Base-by-base conservation (phyloP, 768 basidiomycete genomes). In the Strobilomyces echinocephalus region DNA sequence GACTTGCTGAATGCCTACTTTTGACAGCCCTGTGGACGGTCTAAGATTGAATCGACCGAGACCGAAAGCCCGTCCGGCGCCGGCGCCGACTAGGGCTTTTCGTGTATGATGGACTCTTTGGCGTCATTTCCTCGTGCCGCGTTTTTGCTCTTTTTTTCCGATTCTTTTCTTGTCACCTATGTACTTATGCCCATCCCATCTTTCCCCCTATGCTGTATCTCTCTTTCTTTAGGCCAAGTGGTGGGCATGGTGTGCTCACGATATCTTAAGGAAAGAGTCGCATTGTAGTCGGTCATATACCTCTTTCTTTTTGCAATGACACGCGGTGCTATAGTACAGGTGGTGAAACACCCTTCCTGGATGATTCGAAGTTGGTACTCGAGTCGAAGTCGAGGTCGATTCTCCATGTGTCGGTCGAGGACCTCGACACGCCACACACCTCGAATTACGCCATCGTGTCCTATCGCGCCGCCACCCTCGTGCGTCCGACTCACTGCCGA, bases 41-140 rank as follows among this genome's bases (percentile, higher is more conserved):
- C 65, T 77, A 24, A 69, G 78, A 57, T 64, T 79, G 51, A 74
- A 70, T 56, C 74, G 77, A 30, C 78, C 78, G 14, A 71, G 77
- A 42, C 77, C 77, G 4, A 73, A 69, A 36, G 75, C 75, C 39
- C 69, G 77, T 33, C 73, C 72, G 14, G 72, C 69, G 36, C 73
- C 65, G 34, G 68, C 67, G 35, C 64, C 68, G 11, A 55, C 44
- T 42, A 61, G 56, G 39, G 62, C 69, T 12, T 53, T 69, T 26
- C 63, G 67, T 46, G 63, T 50, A 38, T 73, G 49, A 57, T 43
- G 20, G 24, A 16, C 5, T 5, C 33, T 26, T 42, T 2, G 24
- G 24, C 24, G 24, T 24, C 24, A n/a, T 10, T 21, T 48, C 1
- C 8, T 34, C 24, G 30, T 50, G 18, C 31, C 11, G 2, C 18